Evolutionary conservation across 1,284 basidiomycete genomes (phyloP).

Genomic region (Afroboletus lepidellus): DNA sequence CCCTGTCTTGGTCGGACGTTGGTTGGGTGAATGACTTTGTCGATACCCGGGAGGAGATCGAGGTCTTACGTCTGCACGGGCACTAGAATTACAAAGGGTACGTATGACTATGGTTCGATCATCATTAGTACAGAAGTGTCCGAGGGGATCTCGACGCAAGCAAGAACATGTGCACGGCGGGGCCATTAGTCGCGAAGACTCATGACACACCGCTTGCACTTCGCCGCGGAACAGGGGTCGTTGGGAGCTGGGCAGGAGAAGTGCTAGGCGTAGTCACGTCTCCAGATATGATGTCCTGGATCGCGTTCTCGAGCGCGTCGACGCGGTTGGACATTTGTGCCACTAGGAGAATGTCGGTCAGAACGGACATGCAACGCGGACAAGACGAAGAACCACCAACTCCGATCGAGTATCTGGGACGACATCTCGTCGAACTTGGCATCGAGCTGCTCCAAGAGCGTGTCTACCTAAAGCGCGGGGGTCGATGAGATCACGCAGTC

Average conservation of each 20-base stretch:
- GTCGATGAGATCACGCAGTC: slow-evolving; percentile 1
- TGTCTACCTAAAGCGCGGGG: slow-evolving; percentile 59
- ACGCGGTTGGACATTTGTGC: slow-evolving; percentile 80
- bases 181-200: slow-evolving; percentile 11
- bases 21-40: background rate
- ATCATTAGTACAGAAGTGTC: slow-evolving; percentile 19
- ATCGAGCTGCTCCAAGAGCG: slow-evolving; percentile 73
- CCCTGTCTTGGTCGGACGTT: slow-evolving; percentile 10
- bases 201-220: slow-evolving; percentile 37
- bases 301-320: slow-evolving; percentile 76
- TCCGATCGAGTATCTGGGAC: slow-evolving; percentile 73
- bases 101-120: slow-evolving; percentile 16
- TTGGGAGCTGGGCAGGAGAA: slow-evolving; percentile 45
- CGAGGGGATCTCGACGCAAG: slow-evolving; percentile 14
- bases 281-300: slow-evolving; percentile 81
- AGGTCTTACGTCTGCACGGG: background rate
- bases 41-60: too few species aligned
- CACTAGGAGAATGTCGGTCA: slow-evolving; percentile 48
- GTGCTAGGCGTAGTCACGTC: slow-evolving; percentile 47
- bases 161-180: slow-evolving; percentile 11
- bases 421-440: slow-evolving; percentile 84
- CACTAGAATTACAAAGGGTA: slow-evolving; percentile 13
- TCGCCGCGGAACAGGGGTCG: slow-evolving; percentile 36
- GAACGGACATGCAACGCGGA: background rate
- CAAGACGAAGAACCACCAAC: slow-evolving; percentile 43